Evolutionary conservation across 768 basidiomycete species (phyloP).

Genomic region (Multifurca ochricompacta): DNA sequence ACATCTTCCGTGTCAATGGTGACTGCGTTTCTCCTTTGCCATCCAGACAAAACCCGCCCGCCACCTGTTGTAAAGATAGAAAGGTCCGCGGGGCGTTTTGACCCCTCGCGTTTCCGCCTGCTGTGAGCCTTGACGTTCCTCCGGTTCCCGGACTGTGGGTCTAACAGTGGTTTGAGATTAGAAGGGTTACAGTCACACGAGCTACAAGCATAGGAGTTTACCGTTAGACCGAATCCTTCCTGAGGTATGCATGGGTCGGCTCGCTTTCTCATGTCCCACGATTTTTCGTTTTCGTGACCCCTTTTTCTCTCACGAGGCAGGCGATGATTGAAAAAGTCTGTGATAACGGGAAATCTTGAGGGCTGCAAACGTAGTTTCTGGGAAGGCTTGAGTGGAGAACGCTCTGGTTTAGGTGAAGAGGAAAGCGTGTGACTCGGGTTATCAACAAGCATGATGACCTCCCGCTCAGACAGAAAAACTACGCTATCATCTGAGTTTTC

Average conservation of each 20-base stretch:
- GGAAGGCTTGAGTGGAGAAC: neutral
- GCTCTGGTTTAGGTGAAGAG: neutral
- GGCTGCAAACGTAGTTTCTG: slow-evolving; percentile 1
- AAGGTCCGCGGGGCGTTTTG: slow-evolving; percentile 29
- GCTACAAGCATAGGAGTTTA: neutral
- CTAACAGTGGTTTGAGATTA: neutral
- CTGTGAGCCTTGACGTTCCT: neutral
- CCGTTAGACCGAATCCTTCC: neutral
- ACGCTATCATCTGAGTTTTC: neutral
- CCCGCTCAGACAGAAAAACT: neutral
- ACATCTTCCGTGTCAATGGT: slow-evolving; percentile 41
- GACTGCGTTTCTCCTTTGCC: slow-evolving; percentile 28
- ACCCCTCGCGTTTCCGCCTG: slow-evolving; percentile 8
- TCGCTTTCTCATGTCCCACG: neutral
- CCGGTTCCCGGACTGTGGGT: neutral
- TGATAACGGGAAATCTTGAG: slow-evolving; percentile 7
- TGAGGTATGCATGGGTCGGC: neutral
- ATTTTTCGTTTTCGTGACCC: neutral
- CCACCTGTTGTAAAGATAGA: slow-evolving; percentile 33
- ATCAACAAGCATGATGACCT: slow-evolving; percentile 6
- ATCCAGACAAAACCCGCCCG: slow-evolving; percentile 34
- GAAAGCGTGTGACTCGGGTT: neutral
- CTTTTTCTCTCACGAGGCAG: neutral
- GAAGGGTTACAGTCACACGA: neutral
- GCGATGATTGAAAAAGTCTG: slow-evolving; percentile 3